These are phyloP conservation scores for Strobilomyces dryophilus DNA, from an alignment of 768 basidiomycete genomes.

Conservation along the genomic window DNA sequence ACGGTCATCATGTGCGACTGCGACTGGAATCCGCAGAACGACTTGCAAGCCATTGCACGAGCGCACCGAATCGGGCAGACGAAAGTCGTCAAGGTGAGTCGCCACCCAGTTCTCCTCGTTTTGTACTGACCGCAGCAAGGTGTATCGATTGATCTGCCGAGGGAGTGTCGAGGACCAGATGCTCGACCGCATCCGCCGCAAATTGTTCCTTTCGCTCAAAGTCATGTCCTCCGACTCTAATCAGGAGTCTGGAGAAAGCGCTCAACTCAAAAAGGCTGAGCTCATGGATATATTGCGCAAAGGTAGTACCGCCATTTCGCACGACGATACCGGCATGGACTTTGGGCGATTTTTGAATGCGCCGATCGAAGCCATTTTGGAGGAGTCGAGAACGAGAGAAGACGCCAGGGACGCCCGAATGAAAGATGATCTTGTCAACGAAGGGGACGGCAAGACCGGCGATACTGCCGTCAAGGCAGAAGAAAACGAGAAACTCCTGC, in stretches of 20 bases:
- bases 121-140: conserved; percentile 32
- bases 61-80: conserved; percentile 81
- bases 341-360: conserved; percentile 43
- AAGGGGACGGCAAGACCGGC: background rate
- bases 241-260: conserved; percentile 22
- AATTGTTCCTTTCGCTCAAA: conserved; percentile 63
- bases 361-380: conserved; percentile 41
- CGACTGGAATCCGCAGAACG: conserved; percentile 71
- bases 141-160: conserved; percentile 65
- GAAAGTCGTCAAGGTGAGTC: conserved; percentile 56
- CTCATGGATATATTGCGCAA: conserved; percentile 54
- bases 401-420: conserved; percentile 41
- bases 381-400: conserved; percentile 42
- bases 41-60: conserved; percentile 81
- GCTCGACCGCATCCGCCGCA: conserved; percentile 65
- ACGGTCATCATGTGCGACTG: conserved; percentile 79
- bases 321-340: conserved; percentile 36
- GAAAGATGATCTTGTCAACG: conserved; percentile 36
- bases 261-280: conserved; percentile 39
- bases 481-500: conserved; percentile 28
- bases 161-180: conserved; percentile 76
- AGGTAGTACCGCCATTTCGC: conserved; percentile 52
- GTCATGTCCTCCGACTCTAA: conserved; percentile 46
- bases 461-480: conserved; percentile 13
- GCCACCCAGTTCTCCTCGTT: background rate